phyloP scores from a whole-genome alignment of 345 rosid genomes.

The Erysimum cheiranthoides region DNA sequence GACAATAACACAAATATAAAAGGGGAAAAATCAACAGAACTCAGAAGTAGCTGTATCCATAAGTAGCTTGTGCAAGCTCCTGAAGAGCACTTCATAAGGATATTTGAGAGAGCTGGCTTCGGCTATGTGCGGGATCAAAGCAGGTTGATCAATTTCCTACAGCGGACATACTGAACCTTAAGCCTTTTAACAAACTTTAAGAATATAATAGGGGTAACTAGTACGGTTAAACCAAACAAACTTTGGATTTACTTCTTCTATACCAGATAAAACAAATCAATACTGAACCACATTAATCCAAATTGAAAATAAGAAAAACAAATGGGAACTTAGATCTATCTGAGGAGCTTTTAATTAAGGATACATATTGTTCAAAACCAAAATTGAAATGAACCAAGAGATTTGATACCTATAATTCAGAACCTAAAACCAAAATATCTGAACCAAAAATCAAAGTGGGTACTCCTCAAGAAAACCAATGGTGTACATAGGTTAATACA shows the following conservation, averaged over 20 bases:
- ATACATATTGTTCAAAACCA: neutral
- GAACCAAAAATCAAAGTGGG: neutral
- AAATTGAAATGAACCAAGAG: neutral
- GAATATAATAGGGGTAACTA: constrained; percentile 1
- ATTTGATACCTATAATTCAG: neutral
- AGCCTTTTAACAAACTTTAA: constrained; percentile 20
- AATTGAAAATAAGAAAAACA: constrained; percentile 19
- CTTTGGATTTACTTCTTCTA: constrained; percentile 23
- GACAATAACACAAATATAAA: constrained; percentile 22
- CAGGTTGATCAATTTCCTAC: constrained; percentile 98
- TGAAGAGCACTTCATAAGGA: constrained; percentile 96
- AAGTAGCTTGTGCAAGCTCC: constrained; percentile 94
- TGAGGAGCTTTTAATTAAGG: constrained; percentile 12
- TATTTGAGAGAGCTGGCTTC: constrained; percentile 94
- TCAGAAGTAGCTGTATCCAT: constrained; percentile 99
- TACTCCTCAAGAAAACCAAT: neutral
- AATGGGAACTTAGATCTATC: neutral
- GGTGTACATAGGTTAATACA: neutral
- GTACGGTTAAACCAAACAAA: constrained; percentile 10
- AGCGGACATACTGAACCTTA: constrained; percentile 40
- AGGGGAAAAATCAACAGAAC: constrained; percentile 54
- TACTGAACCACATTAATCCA: constrained; percentile 18
- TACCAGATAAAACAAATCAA: constrained; percentile 6
- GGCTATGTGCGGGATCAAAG: constrained; percentile 98
- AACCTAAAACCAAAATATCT: constrained; percentile 5